Percentiles rank a stretch among this genome's conserved stretches.
These are phyloP conservation scores for Apiospora pterosperma DNA, from an alignment of 2,329 filamentous ascomycete genomes.

Conservation along the genomic window DNA sequence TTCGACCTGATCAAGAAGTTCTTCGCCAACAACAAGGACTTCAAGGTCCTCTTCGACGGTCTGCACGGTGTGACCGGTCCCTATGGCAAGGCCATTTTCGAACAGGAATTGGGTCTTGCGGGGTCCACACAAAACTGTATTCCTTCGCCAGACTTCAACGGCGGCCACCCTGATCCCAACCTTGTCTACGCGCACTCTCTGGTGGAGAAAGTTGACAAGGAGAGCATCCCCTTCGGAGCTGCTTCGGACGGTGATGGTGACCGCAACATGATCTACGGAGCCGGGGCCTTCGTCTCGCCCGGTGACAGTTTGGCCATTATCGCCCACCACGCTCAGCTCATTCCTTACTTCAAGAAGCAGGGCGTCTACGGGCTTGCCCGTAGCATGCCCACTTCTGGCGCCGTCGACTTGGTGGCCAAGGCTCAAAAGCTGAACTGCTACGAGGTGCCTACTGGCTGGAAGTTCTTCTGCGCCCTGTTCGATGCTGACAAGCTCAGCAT, in stretches of 20 bases:
- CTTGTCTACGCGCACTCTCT: conserved; percentile 89
- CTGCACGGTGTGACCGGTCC: conserved; percentile 93
- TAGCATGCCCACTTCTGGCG: conserved; percentile 95
- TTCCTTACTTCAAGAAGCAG: conserved; percentile 98
- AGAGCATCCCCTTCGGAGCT: conserved; percentile 90
- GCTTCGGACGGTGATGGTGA: conserved; percentile 97
- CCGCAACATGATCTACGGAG: conserved; percentile 99
- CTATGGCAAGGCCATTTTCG: conserved; percentile 92
- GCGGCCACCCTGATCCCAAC: conserved; percentile 96
- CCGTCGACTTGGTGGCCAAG: conserved; percentile 93
- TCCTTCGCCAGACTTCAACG: conserved; percentile 91
- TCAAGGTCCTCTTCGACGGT: conserved; percentile 95
- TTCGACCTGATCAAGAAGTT: conserved; percentile 95
- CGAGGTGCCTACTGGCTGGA: conserved; percentile 98
- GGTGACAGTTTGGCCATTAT: conserved; percentile 98
- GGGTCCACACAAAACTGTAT: conserved; percentile 83
- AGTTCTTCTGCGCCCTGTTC: conserved; percentile 97
- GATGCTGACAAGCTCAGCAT: conserved; percentile 96
- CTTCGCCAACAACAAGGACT: conserved; percentile 80
- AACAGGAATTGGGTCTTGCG: conserved; percentile 84
- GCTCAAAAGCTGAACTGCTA: conserved; percentile 89
- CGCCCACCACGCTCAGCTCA: conserved; percentile 91
- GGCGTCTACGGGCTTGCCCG: conserved; percentile 93
- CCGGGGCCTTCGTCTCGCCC: conserved; percentile 92
- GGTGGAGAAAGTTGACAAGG: conserved; percentile 89